Base-by-base conservation (phyloP, 129 eudicot species). In the Artemisia annua region DNA sequence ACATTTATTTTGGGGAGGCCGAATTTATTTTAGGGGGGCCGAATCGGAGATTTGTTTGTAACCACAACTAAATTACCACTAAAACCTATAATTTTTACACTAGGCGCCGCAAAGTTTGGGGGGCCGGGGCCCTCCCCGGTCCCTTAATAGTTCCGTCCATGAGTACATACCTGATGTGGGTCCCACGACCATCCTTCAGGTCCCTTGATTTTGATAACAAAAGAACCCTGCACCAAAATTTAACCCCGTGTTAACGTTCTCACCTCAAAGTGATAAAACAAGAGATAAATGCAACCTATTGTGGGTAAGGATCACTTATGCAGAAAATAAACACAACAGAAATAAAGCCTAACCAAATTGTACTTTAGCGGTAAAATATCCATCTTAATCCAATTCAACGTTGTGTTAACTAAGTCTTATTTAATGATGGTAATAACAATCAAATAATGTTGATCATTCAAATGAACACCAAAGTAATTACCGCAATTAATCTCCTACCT, bases 161-260 rank as follows among this genome's bases (percentile, higher is more conserved):
- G 63, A 39, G 64, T 43, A 79, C 86, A 79, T 79, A 94, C 99
- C 85, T 80, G 90, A 74, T 86, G 84, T 59, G 95, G 99, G 74
- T 86, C 75, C 95, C 91, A 90, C 63, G 99, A 84, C 99, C 99
- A 94, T 73, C 99, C 99, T 76, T 86, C 88, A 46, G 99, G 96
- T 67, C 97, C 99, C 84, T 85, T 94, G 72, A 94, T 81, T 79
- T 94, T 94, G 44, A 94, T 83, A 70, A 94, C 74, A 83, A 86
- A 94, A 57, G 99, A 88, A 39, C 99, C 99, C 99, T 94, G 91
- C 80, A 78, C 72, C 73, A 16, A 78, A 73, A 64, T 28, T 11
- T 46, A 61, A 61, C 39, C 53, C 39, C 24, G 46, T 62, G 39
- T 57, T 63, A 53, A 32, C 39, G 22, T 24, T 52, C 9, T 13